These are phyloP conservation scores for Apocynum venetum DNA, from an alignment of 257 asterid genomes.

Conservation along the genomic window DNA sequence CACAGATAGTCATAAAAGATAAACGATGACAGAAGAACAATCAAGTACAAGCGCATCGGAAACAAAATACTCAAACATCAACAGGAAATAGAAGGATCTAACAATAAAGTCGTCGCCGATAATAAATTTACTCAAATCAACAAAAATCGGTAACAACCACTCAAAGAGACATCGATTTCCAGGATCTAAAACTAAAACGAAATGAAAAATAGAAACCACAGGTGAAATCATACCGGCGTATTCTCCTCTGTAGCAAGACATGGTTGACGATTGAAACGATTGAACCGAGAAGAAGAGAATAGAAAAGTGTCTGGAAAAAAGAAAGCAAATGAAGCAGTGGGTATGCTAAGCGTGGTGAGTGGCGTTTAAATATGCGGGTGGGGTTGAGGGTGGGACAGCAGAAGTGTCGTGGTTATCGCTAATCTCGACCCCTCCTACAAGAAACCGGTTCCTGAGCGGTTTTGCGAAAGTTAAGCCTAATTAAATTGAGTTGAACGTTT, in stretches of 20 bases:
- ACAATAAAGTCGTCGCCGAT: background rate
- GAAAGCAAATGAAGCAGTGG: background rate
- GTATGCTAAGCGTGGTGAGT: background rate
- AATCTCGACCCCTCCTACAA: constrained; percentile 51
- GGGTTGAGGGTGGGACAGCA: background rate
- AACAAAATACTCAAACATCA: background rate
- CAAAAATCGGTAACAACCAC: no score
- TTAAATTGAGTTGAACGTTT: no score
- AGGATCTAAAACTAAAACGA: constrained; percentile 3
- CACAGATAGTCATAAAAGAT: background rate
- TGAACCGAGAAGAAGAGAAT: constrained; percentile 2
- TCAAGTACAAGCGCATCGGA: background rate
- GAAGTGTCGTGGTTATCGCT: constrained; percentile 35
- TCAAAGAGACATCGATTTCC: background rate
- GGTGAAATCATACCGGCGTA: constrained; percentile 54
- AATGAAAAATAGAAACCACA: background rate
- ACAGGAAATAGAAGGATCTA: constrained; percentile 3
- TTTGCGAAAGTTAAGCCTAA: background rate
- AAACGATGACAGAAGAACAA: background rate
- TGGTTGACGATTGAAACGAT: constrained; percentile 12
- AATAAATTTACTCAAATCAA: no score
- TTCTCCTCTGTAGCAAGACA: constrained; percentile 83
- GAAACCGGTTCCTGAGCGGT: constrained; percentile 19
- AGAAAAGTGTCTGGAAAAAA: background rate
- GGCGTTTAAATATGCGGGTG: constrained; percentile 20